phyloP scores from a whole-genome alignment of 148 eudicot genomes.

The Rhododendron kiyosumense region DNA sequence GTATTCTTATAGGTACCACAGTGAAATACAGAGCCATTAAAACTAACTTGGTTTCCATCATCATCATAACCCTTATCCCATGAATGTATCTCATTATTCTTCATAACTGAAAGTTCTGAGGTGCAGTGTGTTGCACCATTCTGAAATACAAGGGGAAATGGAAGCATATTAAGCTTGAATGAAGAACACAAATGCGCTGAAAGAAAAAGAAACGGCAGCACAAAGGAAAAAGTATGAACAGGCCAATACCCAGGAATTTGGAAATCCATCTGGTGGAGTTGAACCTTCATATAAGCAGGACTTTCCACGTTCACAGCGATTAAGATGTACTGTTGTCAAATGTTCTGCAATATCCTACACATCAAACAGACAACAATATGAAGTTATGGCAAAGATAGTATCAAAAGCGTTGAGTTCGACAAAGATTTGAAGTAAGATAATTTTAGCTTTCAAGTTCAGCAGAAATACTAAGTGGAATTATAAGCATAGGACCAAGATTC shows the following conservation, averaged over 20 bases:
- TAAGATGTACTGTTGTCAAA: slow-evolving; percentile 79
- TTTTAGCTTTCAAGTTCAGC: background rate
- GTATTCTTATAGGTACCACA: background rate
- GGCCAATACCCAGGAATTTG: slow-evolving; percentile 75
- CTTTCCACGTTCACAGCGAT: slow-evolving; percentile 89
- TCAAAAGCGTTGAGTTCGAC: background rate
- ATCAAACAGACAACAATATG: background rate
- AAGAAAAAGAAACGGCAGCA: background rate
- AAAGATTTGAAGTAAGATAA: background rate
- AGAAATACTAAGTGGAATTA: background rate
- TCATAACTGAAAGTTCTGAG: slow-evolving; percentile 74
- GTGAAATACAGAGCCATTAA: background rate
- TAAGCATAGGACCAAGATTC: background rate
- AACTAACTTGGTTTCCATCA: slow-evolving; percentile 81
- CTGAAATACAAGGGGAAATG: slow-evolving; percentile 28
- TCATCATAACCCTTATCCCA: slow-evolving; percentile 94
- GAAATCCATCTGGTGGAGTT: slow-evolving; percentile 88
- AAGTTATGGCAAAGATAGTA: background rate
- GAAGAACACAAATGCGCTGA: background rate
- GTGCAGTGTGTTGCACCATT: slow-evolving; percentile 72
- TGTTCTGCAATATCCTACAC: slow-evolving; percentile 97
- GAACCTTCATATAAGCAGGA: slow-evolving; percentile 94
- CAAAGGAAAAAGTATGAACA: background rate
- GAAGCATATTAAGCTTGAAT: background rate
- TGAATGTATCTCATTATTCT: slow-evolving; percentile 79